Percentiles rank a stretch among this genome's conserved stretches.
These are phyloP conservation scores for Trichophyton schoenleinii DNA, from an alignment of 2,329 filamentous ascomycete species.

Conservation along the genomic window DNA sequence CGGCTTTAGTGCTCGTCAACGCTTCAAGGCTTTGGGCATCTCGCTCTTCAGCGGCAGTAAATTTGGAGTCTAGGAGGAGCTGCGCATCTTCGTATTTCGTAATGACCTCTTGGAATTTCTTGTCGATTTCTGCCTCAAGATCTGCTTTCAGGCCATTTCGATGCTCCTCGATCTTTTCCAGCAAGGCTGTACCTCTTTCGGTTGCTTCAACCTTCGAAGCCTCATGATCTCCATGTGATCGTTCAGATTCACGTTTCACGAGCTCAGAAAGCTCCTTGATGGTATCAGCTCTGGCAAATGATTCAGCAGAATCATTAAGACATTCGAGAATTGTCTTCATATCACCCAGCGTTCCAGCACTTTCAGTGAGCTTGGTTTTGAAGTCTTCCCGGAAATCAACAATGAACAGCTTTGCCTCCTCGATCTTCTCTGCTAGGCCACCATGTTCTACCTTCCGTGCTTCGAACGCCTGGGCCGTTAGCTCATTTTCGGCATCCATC, in stretches of 20 bases:
- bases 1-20: conserved; percentile 59
- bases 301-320: conserved; percentile 48
- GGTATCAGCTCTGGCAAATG: conserved; percentile 42
- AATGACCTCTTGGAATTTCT: conserved; percentile 69
- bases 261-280: conserved; percentile 60
- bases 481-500: conserved; percentile 52
- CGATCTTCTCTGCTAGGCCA: conserved; percentile 62
- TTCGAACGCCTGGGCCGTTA: conserved; percentile 67
- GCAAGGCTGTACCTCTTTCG: conserved; percentile 41
- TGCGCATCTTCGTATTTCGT: conserved; percentile 83
- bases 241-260: conserved; percentile 78
- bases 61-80: conserved; percentile 57
- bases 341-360: conserved; percentile 47
- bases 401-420: conserved; percentile 63
- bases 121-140: conserved; percentile 50
- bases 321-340: conserved; percentile 51
- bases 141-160: conserved; percentile 43
- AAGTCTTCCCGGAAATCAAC: conserved; percentile 67
- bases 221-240: conserved; percentile 65
- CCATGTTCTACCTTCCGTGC: conserved; percentile 74
- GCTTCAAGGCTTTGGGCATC: conserved; percentile 61
- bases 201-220: conserved; percentile 69
- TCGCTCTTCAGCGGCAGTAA: conserved; percentile 60
- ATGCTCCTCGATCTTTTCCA: conserved; percentile 50
- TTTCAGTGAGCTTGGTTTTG: conserved; percentile 63